Evolutionary conservation across 179 eudicot genomes (phyloP), one percentile per base, ranked within the genome.

Genomic region (Actinidia polygama): DNA sequence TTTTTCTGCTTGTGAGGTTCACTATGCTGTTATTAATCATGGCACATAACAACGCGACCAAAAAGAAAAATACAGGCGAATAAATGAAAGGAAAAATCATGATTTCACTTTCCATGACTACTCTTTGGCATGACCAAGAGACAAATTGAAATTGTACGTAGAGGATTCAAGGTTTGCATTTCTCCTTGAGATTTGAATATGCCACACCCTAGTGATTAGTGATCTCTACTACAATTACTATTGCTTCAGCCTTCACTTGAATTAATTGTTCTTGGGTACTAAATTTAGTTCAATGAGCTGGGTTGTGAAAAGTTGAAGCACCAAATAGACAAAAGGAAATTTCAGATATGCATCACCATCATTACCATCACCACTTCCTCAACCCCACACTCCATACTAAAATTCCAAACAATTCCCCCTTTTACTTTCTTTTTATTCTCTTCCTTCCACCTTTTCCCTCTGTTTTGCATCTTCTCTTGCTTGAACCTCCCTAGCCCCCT

Each of bases 361-460:
- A 84, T 87, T 82, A 77, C 87, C 51, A 76, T 72, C 87, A 85
- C 80, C 81, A 81, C 77, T 75, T 49, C 18, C 47, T 68, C 77
- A 77, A 78, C 81, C 36, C 74, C 84, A 57, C 68, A 61, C 36
- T 53, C 81, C 87, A 53, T 79, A 15, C n/a, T 49, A 2, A 77
- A 83, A 83, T 81, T 82, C 82, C 85, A 85, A 85, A 83, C 83
- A 69, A 85, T 81, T 81, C 74, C 85, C 82, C 80, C 86, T 73
- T 79, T 79, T 50, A 3, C 78, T 76, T 58, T 84, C 75, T 62
- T 79, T 78, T 24, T 51, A 51, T 57, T 67, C 73, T 47, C 78
- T 61, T 18, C 84, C 50, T 46, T 68, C 75, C 63, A 51, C 74
- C 62, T 70, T 71, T 75, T 77, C 73, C 80, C 77, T 30, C 73